phyloP scores from a whole-genome alignment of 2,329 filamentous ascomycete genomes.

The Lasiodiplodia sp. region DNA sequence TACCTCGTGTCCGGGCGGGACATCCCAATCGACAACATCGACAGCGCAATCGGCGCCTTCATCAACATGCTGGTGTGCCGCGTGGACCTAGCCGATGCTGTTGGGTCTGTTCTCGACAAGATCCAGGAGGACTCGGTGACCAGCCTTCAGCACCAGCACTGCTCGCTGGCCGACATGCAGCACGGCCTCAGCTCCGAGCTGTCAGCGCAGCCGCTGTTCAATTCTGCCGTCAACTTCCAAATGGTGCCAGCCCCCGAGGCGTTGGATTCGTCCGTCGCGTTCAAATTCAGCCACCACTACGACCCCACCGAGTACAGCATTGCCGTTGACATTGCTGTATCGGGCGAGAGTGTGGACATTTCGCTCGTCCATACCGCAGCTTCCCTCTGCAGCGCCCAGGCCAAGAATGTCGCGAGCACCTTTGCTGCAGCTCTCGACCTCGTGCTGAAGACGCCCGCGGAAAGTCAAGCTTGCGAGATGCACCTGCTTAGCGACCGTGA shows the following conservation, averaged over 20 bases:
- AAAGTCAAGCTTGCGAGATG: constrained; percentile 52
- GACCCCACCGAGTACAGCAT: constrained; percentile 23
- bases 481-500: constrained; percentile 44
- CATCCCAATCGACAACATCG: constrained; percentile 43
- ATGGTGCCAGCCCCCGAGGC: constrained; percentile 55
- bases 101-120: constrained; percentile 36
- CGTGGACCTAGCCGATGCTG: constrained; percentile 39
- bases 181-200: constrained; percentile 52
- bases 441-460: constrained; percentile 30
- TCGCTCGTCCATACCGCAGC: constrained; percentile 30
- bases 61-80: constrained; percentile 50
- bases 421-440: constrained; percentile 23
- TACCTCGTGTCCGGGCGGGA: constrained; percentile 48
- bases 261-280: constrained; percentile 47
- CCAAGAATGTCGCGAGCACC: constrained; percentile 30
- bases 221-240: constrained; percentile 54
- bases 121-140: constrained; percentile 4
- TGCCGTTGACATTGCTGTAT: constrained; percentile 39
- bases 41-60: constrained; percentile 46
- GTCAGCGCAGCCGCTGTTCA: constrained; percentile 59
- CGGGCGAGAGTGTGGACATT: constrained; percentile 24
- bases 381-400: constrained; percentile 20
- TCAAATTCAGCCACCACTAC: constrained; percentile 16
- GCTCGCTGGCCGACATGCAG: constrained; percentile 41
- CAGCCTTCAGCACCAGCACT: constrained; percentile 36